These are phyloP conservation scores for Ganoderma leucocontextum DNA, from an alignment of 1,284 basidiomycete genomes.

Conservation along the genomic window DNA sequence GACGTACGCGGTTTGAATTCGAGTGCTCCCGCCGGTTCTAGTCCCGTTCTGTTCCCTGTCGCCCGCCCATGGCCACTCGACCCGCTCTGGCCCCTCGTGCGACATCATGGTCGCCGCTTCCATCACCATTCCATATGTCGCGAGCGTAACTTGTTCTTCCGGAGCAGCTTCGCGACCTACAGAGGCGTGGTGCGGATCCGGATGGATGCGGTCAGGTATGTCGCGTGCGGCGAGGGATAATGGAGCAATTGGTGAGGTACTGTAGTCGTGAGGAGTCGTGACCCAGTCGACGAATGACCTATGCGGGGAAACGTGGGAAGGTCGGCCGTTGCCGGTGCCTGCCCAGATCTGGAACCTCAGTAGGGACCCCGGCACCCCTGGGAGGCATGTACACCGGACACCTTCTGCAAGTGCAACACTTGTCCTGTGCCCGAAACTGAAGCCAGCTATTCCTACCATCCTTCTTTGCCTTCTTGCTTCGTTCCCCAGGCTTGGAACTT, in stretches of 20 bases:
- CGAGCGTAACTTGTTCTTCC: conserved; percentile 2
- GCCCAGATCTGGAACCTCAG: conserved; percentile 1
- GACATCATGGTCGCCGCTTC: not conserved
- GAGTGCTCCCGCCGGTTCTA: conserved; percentile 30
- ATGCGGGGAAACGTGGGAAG: conserved; percentile 36
- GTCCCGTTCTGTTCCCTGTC: conserved; percentile 22
- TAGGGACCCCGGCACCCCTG: conserved; percentile 20
- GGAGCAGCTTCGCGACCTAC: not conserved
- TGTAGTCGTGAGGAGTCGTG: no score
- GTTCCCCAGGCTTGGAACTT: not conserved
- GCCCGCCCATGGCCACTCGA: not conserved
- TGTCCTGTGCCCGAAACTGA: no score
- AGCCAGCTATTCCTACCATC: not conserved
- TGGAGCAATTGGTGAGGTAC: conserved; percentile 23
- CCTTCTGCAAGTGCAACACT: not conserved
- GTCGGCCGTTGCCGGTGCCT: conserved; percentile 26
- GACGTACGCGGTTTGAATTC: not conserved
- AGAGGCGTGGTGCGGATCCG: conserved; percentile 5
- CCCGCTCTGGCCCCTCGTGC: conserved; percentile 9
- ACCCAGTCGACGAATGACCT: conserved; percentile 29
- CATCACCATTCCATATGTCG: conserved; percentile 8
- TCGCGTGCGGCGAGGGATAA: conserved; percentile 19
- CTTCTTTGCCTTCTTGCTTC: not conserved
- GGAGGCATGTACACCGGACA: not conserved
- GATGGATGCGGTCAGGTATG: conserved; percentile 4